These are phyloP conservation scores for Martensiomyces pterosporus DNA, from an alignment of 192 early-diverging fungal genomes.

Conservation along the genomic window DNA sequence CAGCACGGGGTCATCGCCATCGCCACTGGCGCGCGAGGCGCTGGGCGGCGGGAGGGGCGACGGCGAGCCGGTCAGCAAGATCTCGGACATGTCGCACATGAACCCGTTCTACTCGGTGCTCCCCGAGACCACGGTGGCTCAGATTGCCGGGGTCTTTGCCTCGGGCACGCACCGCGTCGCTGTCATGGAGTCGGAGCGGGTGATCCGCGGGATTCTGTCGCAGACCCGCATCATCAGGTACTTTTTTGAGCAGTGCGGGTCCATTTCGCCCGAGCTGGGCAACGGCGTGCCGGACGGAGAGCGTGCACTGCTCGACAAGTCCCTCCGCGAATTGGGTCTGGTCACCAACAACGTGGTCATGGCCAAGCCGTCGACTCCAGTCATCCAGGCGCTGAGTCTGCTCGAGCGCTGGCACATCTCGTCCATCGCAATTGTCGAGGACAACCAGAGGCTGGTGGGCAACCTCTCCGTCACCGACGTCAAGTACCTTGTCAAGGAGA, in stretches of 20 bases:
- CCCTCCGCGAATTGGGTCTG: conserved; percentile 54
- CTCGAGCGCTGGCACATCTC: conserved; percentile 49
- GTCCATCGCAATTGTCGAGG: conserved; percentile 46
- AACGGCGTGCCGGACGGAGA: conserved; percentile 8
- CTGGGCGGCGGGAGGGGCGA: not conserved
- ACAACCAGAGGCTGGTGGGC: conserved; percentile 13
- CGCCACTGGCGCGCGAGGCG: not conserved
- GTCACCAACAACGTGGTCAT: conserved; percentile 54
- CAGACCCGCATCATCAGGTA: conserved; percentile 68
- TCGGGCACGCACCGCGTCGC: conserved; percentile 77
- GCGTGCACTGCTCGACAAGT: conserved; percentile 15
- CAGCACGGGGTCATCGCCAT: not conserved
- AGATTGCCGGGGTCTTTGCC: conserved; percentile 69
- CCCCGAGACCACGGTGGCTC: conserved; percentile 68
- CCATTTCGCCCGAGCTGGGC: conserved; percentile 17
- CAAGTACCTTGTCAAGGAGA: conserved; percentile 44
- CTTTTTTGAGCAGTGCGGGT: conserved; percentile 58
- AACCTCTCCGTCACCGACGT: conserved; percentile 40
- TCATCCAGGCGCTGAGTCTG: conserved; percentile 62
- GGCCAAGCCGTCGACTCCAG: conserved; percentile 51
- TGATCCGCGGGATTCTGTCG: conserved; percentile 73
- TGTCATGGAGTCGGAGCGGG: conserved; percentile 57
- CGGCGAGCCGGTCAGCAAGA: conserved; percentile 9
- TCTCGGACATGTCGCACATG: conserved; percentile 66
- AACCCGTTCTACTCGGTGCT: conserved; percentile 82